Evolutionary conservation across 2,329 filamentous ascomycete genomes (phyloP), one percentile per base, ranked within the genome.

Genomic region (Pezicula neosporulosa): DNA sequence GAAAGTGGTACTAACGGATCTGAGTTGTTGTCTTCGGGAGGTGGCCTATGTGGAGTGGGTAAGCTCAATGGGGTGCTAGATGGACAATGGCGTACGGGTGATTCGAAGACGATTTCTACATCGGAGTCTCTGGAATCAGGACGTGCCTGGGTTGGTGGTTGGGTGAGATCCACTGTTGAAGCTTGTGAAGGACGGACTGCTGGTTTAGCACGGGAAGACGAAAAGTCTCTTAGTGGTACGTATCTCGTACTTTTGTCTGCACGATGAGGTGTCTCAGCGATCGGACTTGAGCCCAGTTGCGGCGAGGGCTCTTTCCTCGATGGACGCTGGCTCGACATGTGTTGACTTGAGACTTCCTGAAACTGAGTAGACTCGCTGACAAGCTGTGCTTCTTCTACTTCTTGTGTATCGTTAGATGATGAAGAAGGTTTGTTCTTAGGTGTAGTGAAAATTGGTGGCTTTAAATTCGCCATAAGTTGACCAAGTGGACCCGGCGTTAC

Each of bases 401-500:
- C 61, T 51, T 67, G 60, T 1, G 63, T 62, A 47, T 66, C 61
- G 1, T 60, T 63, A n/a, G 51, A 53, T 12, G 61, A 62, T 13
- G 60, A 58, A 28, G 37, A 44, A 21, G 43, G 27, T 12, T 43
- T 44, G 8, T 21, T 27, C 24, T 54, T 39, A 2, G 19, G 15
- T n/a, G 27, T 24, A 52, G 66, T 70, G 50, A 83, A 75, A 1
- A 83, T 62, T 5, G 78, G 76, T 38, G 74, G 74, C 15, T 76
- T 70, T 33, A 86, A 63, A 52, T 86, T 86, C 48, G 75, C 79
- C 42, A 85, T 72, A 12, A 86, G 66, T 56, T 80, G 74, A 6
- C 79, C 80, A 0, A 82, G 73, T 1, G 82, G 73, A 2, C 78
- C 80, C 2, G 81, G 82, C 2, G 77, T 77, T 1, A 86, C 65